Evolutionary conservation across 768 basidiomycete species (phyloP), one percentile per base, ranked within the genome.

Genomic region (Tylopilus rubrobrunneus): DNA sequence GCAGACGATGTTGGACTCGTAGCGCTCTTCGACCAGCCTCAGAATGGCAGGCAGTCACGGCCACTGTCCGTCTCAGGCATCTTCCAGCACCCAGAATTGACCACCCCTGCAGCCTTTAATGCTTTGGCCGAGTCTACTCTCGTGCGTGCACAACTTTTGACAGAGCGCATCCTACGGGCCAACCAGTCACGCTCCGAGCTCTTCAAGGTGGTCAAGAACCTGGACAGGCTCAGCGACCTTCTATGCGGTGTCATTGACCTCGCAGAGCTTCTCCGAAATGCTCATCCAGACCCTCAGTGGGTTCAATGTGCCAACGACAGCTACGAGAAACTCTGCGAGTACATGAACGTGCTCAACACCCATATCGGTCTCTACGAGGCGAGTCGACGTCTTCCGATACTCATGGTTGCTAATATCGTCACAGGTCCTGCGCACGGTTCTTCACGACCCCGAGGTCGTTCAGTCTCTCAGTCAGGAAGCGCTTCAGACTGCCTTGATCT

Each of bases 311-410:
- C 91, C 43, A 91, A 97, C 66, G 77, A 80, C 56, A 88, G 89
- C 41, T 98, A 98, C 69, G 94, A 93, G 70, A 83, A 81, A 56
- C 76, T 98, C 57, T 98, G 93, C 74, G 90, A 94, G 73, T 95
- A 89, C 70, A 98, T 99, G 95, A 98, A 98, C 70, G 85, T 91
- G 44, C 76, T 98, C 55, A 99, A 99, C 71, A 98, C 95, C 31
- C 80, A 98, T 74, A 85, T 87, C 33, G 92, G 88, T 37, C 76
- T 99, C 44, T 95, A 94, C 58, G 80, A 92, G 74, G 95, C 90
- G 69, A 71, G 89, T 76, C 52, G 23, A 17, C 48, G 42, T 41
- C 43, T 54, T 51, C 52, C 43, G 31, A 57, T 19, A 21, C 45
- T 49, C 17, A 40, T 25, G 48, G 54, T 69, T 64, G 45, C 63